Base-by-base conservation (phyloP, 345 rosid species). In the Acer campestre region DNA sequence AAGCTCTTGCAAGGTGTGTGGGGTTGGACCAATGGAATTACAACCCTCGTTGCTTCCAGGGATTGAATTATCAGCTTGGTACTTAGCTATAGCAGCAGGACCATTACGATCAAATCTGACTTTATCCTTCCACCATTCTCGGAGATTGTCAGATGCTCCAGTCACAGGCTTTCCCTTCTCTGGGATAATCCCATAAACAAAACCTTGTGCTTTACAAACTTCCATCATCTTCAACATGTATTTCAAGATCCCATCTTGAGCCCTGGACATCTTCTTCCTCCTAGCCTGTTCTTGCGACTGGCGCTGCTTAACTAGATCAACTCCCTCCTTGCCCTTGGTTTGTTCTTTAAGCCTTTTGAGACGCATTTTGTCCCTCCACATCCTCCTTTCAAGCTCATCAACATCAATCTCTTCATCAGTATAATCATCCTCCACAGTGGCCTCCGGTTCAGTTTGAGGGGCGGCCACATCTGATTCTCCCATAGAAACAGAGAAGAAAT, bases 101-200 rank as follows among this genome's bases (percentile, higher is more conserved):
- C 98, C 99, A 29, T 92, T 96, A 10, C 97, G 88, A 77, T 96
- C 99, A 74, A 96, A 96, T 86, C 94, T 82, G 74, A 96, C 99
- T 75, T 81, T 92, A 65, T 94, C 98, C 89, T 90, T 96, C 99
- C 99, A 96, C 99, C 99, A 96, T 67, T 86, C 99, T 35, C 97
- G 88, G 62, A 96, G 93, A 77, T 88, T 94, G 79, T 96, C 99
- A 10, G 99, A 94, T 46, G 97, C 89, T 1, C 98, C 99, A 1
- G 95, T 88, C 8, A 94, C 95, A 0, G 98, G 98, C 77, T 86
- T 91, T 22, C 99, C 97, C 62, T 94, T 91, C 84, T 94, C 97
- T 0, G 92, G 93, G 46, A 95, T 94, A 59, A 95, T 90, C 81
- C 98, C 98, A 59, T 90, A 95, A 17, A 95, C 98, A 68, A 95